Percentiles rank a stretch among this genome's conserved stretches.
These are phyloP conservation scores for Tremella mesenterica DNA, from an alignment of 768 basidiomycete genomes.

Conservation along the genomic window DNA sequence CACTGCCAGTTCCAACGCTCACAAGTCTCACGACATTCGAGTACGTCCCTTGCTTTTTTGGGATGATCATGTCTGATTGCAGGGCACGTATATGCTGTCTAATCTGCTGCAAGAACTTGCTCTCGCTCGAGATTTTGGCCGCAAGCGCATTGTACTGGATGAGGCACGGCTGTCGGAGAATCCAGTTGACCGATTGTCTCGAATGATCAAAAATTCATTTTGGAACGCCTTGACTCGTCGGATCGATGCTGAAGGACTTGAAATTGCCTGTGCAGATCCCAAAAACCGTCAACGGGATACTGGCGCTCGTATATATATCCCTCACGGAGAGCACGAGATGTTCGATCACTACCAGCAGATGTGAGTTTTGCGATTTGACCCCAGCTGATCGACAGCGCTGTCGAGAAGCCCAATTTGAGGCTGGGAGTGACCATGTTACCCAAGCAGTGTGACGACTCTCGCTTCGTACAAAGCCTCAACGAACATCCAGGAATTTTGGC, in stretches of 20 bases:
- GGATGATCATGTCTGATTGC: slow-evolving; percentile 15
- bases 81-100: slow-evolving; percentile 99
- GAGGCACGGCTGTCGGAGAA: slow-evolving; percentile 96
- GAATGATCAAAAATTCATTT: slow-evolving; percentile 97
- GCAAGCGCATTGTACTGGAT: slow-evolving; percentile 96
- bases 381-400: slow-evolving; percentile 48
- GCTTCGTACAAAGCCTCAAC: slow-evolving; percentile 85
- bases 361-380: slow-evolving; percentile 23
- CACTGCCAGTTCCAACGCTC: slow-evolving; percentile 93
- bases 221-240: slow-evolving; percentile 95
- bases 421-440: slow-evolving; percentile 89
- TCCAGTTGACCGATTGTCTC: slow-evolving; percentile 87
- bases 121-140: slow-evolving; percentile 84
- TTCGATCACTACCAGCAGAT: slow-evolving; percentile 90
- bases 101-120: slow-evolving; percentile 98
- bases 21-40: slow-evolving; percentile 93
- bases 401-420: slow-evolving; percentile 85
- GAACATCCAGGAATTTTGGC: slow-evolving; percentile 89
- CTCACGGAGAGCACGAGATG: slow-evolving; percentile 85
- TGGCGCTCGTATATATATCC: slow-evolving; percentile 89
- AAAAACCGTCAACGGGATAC: slow-evolving; percentile 89
- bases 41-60: slow-evolving; percentile 46
- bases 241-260: slow-evolving; percentile 93
- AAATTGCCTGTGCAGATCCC: slow-evolving; percentile 94
- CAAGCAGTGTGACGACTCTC: slow-evolving; percentile 71